Evolutionary conservation across 306 rosid genomes (phyloP).

Genomic region (Lupinus albus): DNA sequence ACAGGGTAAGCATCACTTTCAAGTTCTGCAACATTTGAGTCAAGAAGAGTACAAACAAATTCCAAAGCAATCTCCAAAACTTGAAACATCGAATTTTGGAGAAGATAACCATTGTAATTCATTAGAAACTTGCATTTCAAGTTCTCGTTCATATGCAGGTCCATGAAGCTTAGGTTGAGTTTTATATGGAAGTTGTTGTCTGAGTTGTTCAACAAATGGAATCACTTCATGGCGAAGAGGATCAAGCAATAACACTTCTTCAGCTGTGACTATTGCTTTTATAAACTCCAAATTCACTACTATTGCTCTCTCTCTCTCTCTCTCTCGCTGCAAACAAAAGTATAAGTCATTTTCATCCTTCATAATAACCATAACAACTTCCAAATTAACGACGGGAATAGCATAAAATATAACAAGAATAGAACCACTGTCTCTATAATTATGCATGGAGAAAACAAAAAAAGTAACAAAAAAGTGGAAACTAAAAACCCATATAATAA

Average conservation of each 20-base stretch:
- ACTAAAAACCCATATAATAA: too few relatives aligned
- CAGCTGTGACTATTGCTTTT: conserved; percentile 54
- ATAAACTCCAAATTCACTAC: background rate
- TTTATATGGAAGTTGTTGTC: conserved; percentile 68
- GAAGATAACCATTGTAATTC: conserved; percentile 44
- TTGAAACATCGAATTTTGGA: conserved; percentile 68
- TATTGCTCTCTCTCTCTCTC: conserved; percentile 1
- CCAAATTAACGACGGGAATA: background rate
- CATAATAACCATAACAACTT: conserved; percentile 3
- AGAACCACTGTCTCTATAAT: background rate
- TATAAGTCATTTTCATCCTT: conserved; percentile 1
- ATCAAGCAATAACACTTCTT: conserved; percentile 1
- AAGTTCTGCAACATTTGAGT: conserved; percentile 81
- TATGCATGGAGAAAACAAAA: too few relatives aligned
- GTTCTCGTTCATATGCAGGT: conserved; percentile 57
- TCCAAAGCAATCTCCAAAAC: conserved; percentile 95
- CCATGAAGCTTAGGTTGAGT: conserved; percentile 55
- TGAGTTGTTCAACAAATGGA: conserved; percentile 90
- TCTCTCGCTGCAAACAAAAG: background rate
- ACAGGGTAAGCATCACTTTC: conserved; percentile 92
- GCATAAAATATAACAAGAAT: background rate
- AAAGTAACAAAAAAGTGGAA: background rate
- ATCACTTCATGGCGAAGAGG: conserved; percentile 71
- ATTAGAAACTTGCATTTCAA: conserved; percentile 52
- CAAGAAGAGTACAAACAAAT: conserved; percentile 77